Evolutionary conservation across 2,329 filamentous ascomycete genomes (phyloP).

Genomic region (Amphichorda felina): DNA sequence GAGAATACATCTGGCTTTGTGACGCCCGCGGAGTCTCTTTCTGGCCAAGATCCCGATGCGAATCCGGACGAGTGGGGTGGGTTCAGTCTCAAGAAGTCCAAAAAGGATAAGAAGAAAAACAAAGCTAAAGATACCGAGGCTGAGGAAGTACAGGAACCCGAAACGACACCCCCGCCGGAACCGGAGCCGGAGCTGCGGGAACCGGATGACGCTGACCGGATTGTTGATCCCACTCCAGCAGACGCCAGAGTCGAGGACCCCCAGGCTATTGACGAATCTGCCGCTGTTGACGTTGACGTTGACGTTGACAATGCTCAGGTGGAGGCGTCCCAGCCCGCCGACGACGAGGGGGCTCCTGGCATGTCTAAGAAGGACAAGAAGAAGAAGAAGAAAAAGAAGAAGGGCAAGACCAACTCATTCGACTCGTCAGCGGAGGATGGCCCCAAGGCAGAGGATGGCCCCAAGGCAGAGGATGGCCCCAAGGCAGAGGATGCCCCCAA

Average conservation of each 20-base stretch:
- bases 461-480: no score
- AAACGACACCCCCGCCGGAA: slow-evolving; percentile 3
- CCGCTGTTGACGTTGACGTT: no score
- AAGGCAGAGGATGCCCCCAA: no score
- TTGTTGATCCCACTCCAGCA: neutral
- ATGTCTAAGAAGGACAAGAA: slow-evolving; percentile 2
- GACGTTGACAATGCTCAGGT: neutral
- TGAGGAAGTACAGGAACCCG: slow-evolving; percentile 5
- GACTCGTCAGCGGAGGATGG: neutral
- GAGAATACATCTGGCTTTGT: slow-evolving; percentile 5
- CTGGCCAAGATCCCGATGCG: slow-evolving; percentile 1
- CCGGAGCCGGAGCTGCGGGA: slow-evolving; percentile 2
- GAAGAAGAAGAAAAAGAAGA: slow-evolving; percentile 3
- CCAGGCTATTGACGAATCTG: neutral
- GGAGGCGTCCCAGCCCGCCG: neutral
- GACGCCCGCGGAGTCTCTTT: slow-evolving; percentile 4
- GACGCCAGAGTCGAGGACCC: neutral
- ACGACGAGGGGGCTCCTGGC: neutral
- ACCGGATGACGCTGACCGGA: neutral
- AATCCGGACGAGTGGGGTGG: slow-evolving; percentile 5
- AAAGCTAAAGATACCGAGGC: slow-evolving; percentile 6
- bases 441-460: no score
- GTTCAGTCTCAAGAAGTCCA: slow-evolving; percentile 8
- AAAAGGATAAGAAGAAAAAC: slow-evolving; percentile 19
- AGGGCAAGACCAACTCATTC: slow-evolving; percentile 3